Evolutionary conservation across 2,329 filamentous ascomycete species (phyloP), one percentile per base, ranked within the genome.

Genomic region (Colletotrichum magnum): DNA sequence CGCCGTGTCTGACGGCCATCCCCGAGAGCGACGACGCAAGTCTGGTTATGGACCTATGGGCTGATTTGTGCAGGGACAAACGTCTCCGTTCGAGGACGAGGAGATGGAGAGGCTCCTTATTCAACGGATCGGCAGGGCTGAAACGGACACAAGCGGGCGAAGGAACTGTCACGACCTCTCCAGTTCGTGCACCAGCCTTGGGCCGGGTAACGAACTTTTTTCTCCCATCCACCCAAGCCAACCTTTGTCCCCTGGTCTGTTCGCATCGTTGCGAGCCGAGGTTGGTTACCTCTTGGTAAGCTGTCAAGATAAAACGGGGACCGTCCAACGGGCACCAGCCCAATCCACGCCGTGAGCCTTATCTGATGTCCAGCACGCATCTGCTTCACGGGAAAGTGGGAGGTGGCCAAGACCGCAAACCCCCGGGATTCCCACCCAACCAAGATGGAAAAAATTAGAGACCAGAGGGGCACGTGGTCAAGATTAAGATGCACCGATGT

Each of bases 91-190:
- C 60, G 13, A 26, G 39, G 51, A 18, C 12, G 61, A 41, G 41
- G 15, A 24, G 32, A n/a, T 6, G 41, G 32, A 15, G 18, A n/a
- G 6, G 7, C 54, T 36, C 13, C 24, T n/a, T 39, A 18, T 36
- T 10, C 9, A 24, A 56, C 18, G 56, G 47, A 58, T 68, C 43
- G 66, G 56, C 62, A 66, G 66, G 62, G 66, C 66, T 69, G 66
- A 69, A 66, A 65, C 66, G 50, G 51, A 66, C 53, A 43, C 39
- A 15, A 28, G 28, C 51, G 21, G 43, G 50, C 24, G 36, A 51
- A 58, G 54, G 39, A 65, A 51, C 54, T 24, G 43, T 36, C 41
- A 57, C 26, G n/a, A n/a, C 12, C 61, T 36, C 60, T 59, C 47
- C 24, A 10, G 45, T 48, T 48, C 45, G 41, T n/a, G 41, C 41